A percentile compares a stretch with the other conserved stretches of the same genome.
Conservation (phyloP, 139 green algal species). For the Gonium pectorale region DNA sequence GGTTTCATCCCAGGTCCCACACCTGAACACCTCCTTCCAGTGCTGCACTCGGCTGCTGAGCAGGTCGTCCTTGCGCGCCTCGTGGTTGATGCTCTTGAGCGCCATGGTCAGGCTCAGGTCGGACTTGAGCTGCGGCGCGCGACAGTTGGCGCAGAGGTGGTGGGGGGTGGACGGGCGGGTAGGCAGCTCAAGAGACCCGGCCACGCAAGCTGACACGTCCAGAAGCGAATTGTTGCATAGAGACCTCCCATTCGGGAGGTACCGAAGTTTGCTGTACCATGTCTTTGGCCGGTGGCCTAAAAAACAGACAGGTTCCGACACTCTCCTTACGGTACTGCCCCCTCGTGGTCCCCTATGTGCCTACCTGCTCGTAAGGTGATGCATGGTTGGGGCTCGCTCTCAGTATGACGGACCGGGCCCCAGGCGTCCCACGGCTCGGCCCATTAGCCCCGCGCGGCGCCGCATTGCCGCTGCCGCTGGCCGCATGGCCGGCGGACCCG, state of each 20-base stretch:
- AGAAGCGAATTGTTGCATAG: too few relatives aligned
- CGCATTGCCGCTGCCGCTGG: neutral
- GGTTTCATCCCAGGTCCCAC: too few relatives aligned
- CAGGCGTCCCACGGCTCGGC: neutral
- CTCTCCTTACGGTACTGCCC: neutral
- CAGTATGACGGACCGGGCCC: neutral
- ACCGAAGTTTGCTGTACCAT: too few relatives aligned
- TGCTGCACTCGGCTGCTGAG: constrained; percentile 58
- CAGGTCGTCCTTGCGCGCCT: constrained; percentile 59
- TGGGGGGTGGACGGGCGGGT: neutral
- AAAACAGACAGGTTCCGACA: too few relatives aligned
- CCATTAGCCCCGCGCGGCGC: neutral
- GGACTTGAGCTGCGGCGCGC: constrained; percentile 14
- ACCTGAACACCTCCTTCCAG: constrained; percentile 66
- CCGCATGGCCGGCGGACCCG: neutral
- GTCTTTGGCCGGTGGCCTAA: too few relatives aligned
- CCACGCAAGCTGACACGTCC: too few relatives aligned
- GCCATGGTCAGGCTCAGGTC: constrained; percentile 55
- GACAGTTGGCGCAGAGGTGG: too few relatives aligned
- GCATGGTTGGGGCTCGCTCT: constrained; percentile 18
- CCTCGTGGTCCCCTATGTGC: neutral
- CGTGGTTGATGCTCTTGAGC: constrained; percentile 58
- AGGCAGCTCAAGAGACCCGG: too few relatives aligned
- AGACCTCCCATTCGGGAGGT: too few relatives aligned
- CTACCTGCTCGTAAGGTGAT: constrained; percentile 29